Base-by-base conservation (phyloP, 176 grass and related monocot genomes). In the Aegilops longissima region DNA sequence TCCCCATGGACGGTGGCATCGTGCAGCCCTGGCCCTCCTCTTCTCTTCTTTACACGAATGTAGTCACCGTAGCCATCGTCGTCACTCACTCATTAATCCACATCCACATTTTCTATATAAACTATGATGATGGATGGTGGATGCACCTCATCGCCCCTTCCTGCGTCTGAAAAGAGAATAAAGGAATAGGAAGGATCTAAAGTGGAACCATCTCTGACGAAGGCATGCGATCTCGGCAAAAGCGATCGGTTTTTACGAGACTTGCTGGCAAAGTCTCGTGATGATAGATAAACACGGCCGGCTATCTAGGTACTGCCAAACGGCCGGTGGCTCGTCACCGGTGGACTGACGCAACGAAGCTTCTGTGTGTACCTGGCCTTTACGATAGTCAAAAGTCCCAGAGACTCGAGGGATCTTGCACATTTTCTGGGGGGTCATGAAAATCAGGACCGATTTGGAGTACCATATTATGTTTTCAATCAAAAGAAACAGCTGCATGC, bases 11-110 rank as follows among this genome's bases (percentile, higher is more conserved):
- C 88, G 88, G 39, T 42, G 39, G 9, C 9, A 42, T 42, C 39
- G 83, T 90, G 88, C 72, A 49, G 18, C 3, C 34, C 61, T 76
- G 88, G 20, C 62, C 88, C 77, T 39, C 76, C 27, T 30, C 11
- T 21, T 18, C 17, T 17, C 21, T 58, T 21, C 79, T 81, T 82
- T 86, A 81, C 20, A 81, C 71, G 6, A 69, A 31, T 61, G 4
- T 18, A 21, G 24, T 59, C 49, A 1, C 4, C 49, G 6, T 35
- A 49, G 3, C 40, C 77, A 4, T 18, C 64, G 33, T 81, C 61
- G 35, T 18, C 27, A 21, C 21, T 58, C 45, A 83, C 23, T 18
- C 70, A 39, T 77, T 73, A 42, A 64, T 66, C 88, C 34, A 67
- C 17, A 38, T n/a, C 16, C 38, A 39, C 6, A 20, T 84, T 66